phyloP scores from a whole-genome alignment of 2,329 filamentous ascomycete species.

The Cordyceps fumosorosea region DNA sequence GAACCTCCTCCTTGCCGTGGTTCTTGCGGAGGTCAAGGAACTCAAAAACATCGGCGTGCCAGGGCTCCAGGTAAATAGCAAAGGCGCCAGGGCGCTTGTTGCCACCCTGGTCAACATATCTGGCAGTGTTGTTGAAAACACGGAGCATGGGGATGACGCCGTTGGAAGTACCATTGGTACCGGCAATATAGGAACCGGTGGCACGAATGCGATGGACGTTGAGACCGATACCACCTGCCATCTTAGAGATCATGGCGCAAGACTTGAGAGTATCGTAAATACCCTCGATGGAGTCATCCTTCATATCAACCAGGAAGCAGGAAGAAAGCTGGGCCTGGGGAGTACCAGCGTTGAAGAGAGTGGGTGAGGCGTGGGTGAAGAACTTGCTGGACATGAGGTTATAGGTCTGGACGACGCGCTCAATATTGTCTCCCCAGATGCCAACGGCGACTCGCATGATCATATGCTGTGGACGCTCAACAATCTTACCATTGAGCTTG shows the following conservation, averaged over 20 bases:
- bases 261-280: conserved; percentile 99
- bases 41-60: conserved; percentile 96
- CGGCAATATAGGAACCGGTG: conserved; percentile 95
- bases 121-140: conserved; percentile 98
- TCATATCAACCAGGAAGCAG: conserved; percentile 99
- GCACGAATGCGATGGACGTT: conserved; percentile 96
- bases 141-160: conserved; percentile 96
- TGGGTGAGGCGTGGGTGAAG: conserved; percentile 97
- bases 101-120: conserved; percentile 97
- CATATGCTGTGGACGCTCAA: conserved; percentile 97
- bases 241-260: conserved; percentile 99
- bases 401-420: conserved; percentile 94
- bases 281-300: conserved; percentile 97
- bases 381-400: conserved; percentile 98
- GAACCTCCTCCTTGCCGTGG: conserved; percentile 96
- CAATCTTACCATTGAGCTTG: conserved; percentile 90
- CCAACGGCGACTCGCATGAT: conserved; percentile 98
- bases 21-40: conserved; percentile 99
- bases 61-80: conserved; percentile 97
- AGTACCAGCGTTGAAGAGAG: conserved; percentile 95
- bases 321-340: conserved; percentile 92
- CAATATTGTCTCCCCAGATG: conserved; percentile 91
- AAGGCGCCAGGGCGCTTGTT: conserved; percentile 99
- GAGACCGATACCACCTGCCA: conserved; percentile 93
- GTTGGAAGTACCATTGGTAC: conserved; percentile 97